Evolutionary conservation across 1,139 yeast genomes (phyloP).

Genomic region (Yamadazyma dendronema): DNA sequence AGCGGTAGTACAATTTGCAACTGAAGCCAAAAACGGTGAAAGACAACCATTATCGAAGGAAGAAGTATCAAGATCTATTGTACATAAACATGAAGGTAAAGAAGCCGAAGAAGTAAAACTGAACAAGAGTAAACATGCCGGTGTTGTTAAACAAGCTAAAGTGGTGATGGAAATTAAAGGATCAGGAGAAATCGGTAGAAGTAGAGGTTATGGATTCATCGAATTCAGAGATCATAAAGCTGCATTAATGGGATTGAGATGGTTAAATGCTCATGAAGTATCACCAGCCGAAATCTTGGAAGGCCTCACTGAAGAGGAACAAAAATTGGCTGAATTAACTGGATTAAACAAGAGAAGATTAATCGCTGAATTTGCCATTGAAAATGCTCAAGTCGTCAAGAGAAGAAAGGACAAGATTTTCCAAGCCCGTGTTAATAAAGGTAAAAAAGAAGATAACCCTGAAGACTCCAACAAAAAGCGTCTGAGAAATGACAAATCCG

Average conservation of each 20-base stretch:
- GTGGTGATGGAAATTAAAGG: conserved; percentile 90
- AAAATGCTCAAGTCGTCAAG: conserved; percentile 88
- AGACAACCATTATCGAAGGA: conserved; percentile 91
- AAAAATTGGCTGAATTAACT: conserved; percentile 50
- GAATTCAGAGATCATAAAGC: conserved; percentile 91
- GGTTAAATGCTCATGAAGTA: conserved; percentile 94
- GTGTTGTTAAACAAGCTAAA: conserved; percentile 92
- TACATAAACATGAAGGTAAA: conserved; percentile 50
- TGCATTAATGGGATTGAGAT: conserved; percentile 94
- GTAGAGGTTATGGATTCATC: conserved; percentile 95
- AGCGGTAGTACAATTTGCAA: conserved; percentile 95
- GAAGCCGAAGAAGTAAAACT: conserved; percentile 46
- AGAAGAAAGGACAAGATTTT: conserved; percentile 76
- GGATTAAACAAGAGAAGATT: conserved; percentile 66
- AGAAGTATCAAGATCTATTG: conserved; percentile 77
- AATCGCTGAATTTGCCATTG: conserved; percentile 94
- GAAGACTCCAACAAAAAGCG: conserved; percentile 20
- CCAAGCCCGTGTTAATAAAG: conserved; percentile 39
- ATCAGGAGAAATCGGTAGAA: conserved; percentile 82
- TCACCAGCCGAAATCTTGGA: conserved; percentile 64
- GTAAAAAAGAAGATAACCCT: conserved; percentile 19
- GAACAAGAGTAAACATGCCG: conserved; percentile 72
- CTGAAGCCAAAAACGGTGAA: conserved; percentile 69
- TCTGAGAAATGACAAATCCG: background rate
- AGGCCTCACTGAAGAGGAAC: conserved; percentile 72